Conservation (phyloP, 164 flowering plant species). For the Kalanchoe fedtschenkoi region DNA sequence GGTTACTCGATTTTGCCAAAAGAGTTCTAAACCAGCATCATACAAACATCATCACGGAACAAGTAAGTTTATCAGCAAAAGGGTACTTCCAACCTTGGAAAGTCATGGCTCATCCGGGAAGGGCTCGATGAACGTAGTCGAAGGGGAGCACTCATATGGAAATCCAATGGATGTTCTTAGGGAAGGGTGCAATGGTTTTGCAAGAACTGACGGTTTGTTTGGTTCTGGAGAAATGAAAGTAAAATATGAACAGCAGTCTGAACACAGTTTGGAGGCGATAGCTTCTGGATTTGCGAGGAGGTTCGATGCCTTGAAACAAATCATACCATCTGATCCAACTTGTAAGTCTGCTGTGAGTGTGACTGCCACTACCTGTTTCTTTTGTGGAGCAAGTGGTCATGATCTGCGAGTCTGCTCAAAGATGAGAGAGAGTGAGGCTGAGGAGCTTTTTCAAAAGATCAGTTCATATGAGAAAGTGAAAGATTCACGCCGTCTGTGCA, state of each 20-base stretch:
- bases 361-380: conserved; percentile 36
- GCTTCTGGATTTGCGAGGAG: conserved; percentile 67
- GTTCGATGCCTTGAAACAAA: conserved; percentile 56
- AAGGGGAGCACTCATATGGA: conserved; percentile 17
- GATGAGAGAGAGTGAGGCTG: conserved; percentile 35
- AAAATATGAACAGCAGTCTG: conserved; percentile 21
- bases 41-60: conserved; percentile 12
- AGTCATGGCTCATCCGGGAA: too few species aligned
- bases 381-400: conserved; percentile 67
- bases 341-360: conserved; percentile 10
- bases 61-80: conserved; percentile 6
- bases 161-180: conserved; percentile 9
- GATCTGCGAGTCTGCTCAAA: conserved; percentile 41
- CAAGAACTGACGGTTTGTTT: conserved; percentile 6
- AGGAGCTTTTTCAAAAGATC: conserved; percentile 35
- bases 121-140: too few species aligned
- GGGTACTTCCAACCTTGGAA: conserved; percentile 15
- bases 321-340: conserved; percentile 23
- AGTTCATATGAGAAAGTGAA: conserved; percentile 20
- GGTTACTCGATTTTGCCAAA: conserved; percentile 55
- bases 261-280: conserved; percentile 37
- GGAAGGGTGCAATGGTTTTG: conserved; percentile 16
- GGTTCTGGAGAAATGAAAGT: conserved; percentile 19
- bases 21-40: conserved; percentile 14
- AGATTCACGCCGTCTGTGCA: conserved; percentile 39